Conservation (phyloP, 2,329 filamentous ascomycete species). For the Sporothrix brasiliensis region DNA sequence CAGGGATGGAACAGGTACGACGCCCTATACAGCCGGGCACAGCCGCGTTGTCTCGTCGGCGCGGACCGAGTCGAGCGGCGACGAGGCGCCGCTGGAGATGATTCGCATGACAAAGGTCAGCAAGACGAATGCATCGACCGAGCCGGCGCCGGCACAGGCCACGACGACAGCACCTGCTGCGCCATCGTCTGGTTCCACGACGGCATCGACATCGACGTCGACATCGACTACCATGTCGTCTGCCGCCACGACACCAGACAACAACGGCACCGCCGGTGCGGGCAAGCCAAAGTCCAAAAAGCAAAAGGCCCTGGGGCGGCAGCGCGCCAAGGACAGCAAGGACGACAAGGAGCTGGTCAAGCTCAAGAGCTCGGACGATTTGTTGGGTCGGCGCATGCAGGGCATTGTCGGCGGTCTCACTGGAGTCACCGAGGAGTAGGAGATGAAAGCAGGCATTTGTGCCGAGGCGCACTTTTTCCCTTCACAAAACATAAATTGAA, state of each 20-base stretch:
- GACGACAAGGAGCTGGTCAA: slow-evolving; percentile 52
- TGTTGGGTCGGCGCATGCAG: slow-evolving; percentile 61
- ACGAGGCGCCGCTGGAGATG: slow-evolving; percentile 83
- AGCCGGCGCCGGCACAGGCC: neutral
- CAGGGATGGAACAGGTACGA: neutral
- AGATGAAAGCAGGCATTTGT: neutral
- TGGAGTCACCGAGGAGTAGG: slow-evolving; percentile 49
- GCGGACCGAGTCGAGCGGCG: slow-evolving; percentile 65
- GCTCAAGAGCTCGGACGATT: slow-evolving; percentile 60
- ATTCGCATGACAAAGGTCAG: slow-evolving; percentile 59
- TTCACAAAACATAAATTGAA: neutral
- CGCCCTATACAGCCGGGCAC: neutral
- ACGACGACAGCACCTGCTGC: neutral
- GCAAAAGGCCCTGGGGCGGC: slow-evolving; percentile 41
- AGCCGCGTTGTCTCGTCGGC: neutral
- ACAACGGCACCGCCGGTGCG: neutral
- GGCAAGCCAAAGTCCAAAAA: slow-evolving; percentile 33
- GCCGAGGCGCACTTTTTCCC: neutral
- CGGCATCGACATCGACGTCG: neutral
- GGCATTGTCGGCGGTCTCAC: slow-evolving; percentile 59
- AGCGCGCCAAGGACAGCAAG: slow-evolving; percentile 41
- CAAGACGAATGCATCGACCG: slow-evolving; percentile 37
- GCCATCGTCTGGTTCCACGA: neutral
- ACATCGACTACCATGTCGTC: neutral
- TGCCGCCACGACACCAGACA: neutral